These are phyloP conservation scores for Thalassiosira profunda DNA, from an alignment of 108 stramenopile species.

Conservation along the genomic window DNA sequence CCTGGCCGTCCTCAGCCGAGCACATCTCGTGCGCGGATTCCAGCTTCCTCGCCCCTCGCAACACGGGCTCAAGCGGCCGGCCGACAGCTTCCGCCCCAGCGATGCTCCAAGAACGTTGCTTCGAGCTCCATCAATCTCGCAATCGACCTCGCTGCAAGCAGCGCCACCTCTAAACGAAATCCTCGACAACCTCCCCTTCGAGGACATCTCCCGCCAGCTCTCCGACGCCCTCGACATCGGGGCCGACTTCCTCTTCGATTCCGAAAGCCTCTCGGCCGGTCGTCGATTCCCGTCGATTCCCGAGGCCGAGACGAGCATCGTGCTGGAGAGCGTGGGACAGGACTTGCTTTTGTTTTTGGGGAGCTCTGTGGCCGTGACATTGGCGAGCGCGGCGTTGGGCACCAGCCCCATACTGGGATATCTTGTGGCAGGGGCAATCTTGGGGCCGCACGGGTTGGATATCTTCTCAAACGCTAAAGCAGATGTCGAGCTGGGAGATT, in stretches of 20 bases:
- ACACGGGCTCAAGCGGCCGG: too few species aligned
- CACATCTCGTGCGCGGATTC: too few species aligned
- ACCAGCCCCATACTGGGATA: conserved; percentile 78
- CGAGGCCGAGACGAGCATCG: conserved; percentile 49
- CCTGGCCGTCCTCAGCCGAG: too few species aligned
- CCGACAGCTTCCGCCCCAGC: not conserved
- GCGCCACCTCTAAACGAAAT: conserved; percentile 4
- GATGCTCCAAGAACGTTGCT: too few species aligned
- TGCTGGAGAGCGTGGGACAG: conserved; percentile 59
- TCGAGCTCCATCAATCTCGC: too few species aligned
- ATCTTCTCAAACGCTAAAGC: conserved; percentile 66
- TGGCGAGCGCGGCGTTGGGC: conserved; percentile 33
- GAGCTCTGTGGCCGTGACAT: conserved; percentile 66
- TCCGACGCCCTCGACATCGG: conserved; percentile 29
- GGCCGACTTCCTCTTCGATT: conserved; percentile 26
- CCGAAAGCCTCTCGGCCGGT: conserved; percentile 8
- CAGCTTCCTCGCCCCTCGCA: too few species aligned
- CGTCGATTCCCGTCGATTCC: conserved; percentile 37
- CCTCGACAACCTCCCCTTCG: conserved; percentile 9
- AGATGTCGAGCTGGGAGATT: conserved; percentile 76
- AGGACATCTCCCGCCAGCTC: conserved; percentile 20
- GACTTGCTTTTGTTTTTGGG: conserved; percentile 71
- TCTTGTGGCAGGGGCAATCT: conserved; percentile 54
- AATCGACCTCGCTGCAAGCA: not conserved
- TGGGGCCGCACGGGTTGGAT: conserved; percentile 73